A percentile compares a stretch with the other conserved stretches of the same genome.
Evolutionary conservation across 2,329 filamentous ascomycete genomes (phyloP).

Genomic region (Fusarium foetens): DNA sequence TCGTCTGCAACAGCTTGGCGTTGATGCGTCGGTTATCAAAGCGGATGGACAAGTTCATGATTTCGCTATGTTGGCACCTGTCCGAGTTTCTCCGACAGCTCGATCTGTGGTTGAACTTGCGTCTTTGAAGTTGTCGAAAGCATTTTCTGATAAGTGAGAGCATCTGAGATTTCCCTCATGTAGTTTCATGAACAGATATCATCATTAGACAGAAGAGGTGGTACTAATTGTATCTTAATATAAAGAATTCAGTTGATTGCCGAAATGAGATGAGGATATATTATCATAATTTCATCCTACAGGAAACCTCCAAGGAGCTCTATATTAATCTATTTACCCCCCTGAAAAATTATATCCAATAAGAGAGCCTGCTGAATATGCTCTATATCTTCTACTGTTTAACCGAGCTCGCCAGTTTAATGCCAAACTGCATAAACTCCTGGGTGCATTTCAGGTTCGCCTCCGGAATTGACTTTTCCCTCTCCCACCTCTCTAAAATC

Average conservation of each 20-base stretch:
- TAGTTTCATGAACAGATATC: fast-evolving
- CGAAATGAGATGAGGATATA: fast-evolving
- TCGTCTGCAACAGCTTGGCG: not conserved
- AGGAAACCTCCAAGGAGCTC: fast-evolving
- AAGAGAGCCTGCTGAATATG: too few species aligned
- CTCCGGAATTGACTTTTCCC: not conserved
- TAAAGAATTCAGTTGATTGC: fast-evolving
- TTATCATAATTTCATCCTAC: fast-evolving
- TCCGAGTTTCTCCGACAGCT: slow-evolving; percentile 6
- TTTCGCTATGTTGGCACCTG: slow-evolving; percentile 12
- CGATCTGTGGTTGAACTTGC: slow-evolving; percentile 24
- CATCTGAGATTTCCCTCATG: fast-evolving
- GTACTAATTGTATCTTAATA: fast-evolving
- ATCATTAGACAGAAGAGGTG: fast-evolving
- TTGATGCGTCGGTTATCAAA: slow-evolving; percentile 11
- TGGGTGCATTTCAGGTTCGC: not conserved
- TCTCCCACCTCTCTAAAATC: not conserved
- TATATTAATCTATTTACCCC: not conserved
- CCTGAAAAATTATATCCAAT: too few species aligned
- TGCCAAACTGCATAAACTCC: not conserved
- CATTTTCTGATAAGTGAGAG: not conserved
- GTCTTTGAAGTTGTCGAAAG: not conserved
- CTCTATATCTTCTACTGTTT: too few species aligned
- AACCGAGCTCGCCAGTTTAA: not conserved
- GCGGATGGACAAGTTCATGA: slow-evolving; percentile 28